Conservation (phyloP, 2,329 filamentous ascomycete species). For the Clarireedia homoeocarpa region DNA sequence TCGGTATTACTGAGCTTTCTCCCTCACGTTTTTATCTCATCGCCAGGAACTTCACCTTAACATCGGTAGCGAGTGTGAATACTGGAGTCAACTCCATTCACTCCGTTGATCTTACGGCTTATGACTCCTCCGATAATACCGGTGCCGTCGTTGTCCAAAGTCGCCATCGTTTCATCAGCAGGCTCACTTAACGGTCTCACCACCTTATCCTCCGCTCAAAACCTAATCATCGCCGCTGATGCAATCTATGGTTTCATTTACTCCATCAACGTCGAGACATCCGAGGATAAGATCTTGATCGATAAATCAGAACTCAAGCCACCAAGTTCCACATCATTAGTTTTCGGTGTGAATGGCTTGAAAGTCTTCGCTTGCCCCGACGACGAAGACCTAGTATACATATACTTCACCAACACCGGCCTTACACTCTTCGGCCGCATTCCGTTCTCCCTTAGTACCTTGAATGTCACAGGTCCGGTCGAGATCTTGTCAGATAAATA, state of each 20-base stretch:
- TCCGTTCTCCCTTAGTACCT: conserved; percentile 8
- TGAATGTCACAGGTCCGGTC: conserved; percentile 7
- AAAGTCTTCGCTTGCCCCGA: conserved; percentile 3
- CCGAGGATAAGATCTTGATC: conserved; percentile 15
- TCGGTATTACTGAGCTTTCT: conserved; percentile 32
- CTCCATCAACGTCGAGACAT: conserved; percentile 22
- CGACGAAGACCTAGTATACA: conserved; percentile 2
- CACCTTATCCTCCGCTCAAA: conserved; percentile 11
- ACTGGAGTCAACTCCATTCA: conserved; percentile 16
- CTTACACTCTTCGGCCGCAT: conserved; percentile 14
- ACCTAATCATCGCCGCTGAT: conserved; percentile 23
- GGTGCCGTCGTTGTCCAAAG: conserved; percentile 9
- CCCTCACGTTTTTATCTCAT: conserved; percentile 23
- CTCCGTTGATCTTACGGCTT: conserved; percentile 11
- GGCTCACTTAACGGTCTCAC: conserved; percentile 22
- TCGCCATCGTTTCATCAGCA: conserved; percentile 17
- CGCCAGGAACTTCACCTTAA: conserved; percentile 19
- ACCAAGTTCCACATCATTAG: background rate
- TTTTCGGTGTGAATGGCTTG: conserved; percentile 14
- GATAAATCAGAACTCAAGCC: conserved; percentile 18
- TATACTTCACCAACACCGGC: conserved; percentile 14
- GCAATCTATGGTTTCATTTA: conserved; percentile 22
- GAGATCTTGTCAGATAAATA: conserved; percentile 10
- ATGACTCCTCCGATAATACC: background rate
- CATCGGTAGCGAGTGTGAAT: background rate